Evolutionary conservation across 805 yeast species (phyloP).

Genomic region (Clavispora carvajalis): DNA sequence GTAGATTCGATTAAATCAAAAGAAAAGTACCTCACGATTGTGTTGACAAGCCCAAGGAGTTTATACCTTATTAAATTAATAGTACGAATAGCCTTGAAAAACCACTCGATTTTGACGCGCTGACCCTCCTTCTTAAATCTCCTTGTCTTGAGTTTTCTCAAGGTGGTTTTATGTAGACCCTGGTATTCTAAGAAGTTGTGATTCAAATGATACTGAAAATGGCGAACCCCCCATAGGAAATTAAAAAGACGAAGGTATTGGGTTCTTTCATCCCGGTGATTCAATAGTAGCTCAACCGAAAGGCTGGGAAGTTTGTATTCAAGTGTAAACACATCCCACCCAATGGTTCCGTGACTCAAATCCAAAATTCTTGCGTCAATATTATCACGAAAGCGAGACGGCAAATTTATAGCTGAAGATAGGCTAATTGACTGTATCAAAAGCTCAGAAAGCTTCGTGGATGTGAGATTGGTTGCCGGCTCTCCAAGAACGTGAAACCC

Average conservation of each 20-base stretch:
- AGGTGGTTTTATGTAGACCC: conserved; percentile 23
- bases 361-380: conserved; percentile 82
- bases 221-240: conserved; percentile 74
- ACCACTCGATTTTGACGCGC: conserved; percentile 23
- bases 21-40: conserved; percentile 37
- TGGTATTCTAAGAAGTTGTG: conserved; percentile 23
- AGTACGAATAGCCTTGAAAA: conserved; percentile 27
- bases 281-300: conserved; percentile 41
- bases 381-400: conserved; percentile 39
- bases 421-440: conserved; percentile 58
- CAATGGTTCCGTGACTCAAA: conserved; percentile 62
- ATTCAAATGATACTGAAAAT: conserved; percentile 50
- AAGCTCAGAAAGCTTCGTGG: conserved; percentile 60
- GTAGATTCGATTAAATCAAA: conserved; percentile 44
- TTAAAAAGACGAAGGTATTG: conserved; percentile 75
- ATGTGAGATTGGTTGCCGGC: conserved; percentile 58
- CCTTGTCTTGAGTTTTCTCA: conserved; percentile 11
- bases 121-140: background rate
- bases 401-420: conserved; percentile 43
- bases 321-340: conserved; percentile 90
- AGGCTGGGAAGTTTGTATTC: conserved; percentile 63
- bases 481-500: conserved; percentile 50
- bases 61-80: conserved; percentile 35
- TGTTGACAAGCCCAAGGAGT: conserved; percentile 38
- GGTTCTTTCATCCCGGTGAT: conserved; percentile 30